Evolutionary conservation across 306 rosid genomes (phyloP), one percentile per base, ranked within the genome.

Genomic region (Elaeagnus macrophylla): DNA sequence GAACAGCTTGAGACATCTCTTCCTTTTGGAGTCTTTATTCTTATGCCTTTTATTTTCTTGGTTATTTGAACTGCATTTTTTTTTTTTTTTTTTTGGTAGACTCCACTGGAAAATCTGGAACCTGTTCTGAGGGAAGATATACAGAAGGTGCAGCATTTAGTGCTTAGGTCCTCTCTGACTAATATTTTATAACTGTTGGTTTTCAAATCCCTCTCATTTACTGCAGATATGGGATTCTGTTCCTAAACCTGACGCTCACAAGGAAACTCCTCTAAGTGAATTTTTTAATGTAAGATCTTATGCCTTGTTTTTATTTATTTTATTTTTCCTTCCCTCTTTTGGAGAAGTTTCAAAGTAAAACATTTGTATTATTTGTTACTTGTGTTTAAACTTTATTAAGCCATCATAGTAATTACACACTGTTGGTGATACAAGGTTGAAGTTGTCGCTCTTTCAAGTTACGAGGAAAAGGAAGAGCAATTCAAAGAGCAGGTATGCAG

Each of bases 221-320:
- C 11, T 64, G 72, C 84, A 93, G 99, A 93, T 87, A 77, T 93
- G 99, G 99, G 99, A 93, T 62, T 75, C 96, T 18, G 96, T 93
- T 77, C 99, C 96, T 49, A 93, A 93, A 78, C 99, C 99, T 63
- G 76, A 75, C 32, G 90, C 88, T 55, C 95, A 82, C 77, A 67
- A 63, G 67, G 95, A 88, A 51, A 88, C 99, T 60, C 96, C 95
- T n/a, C 67, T 93, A 48, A 88, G 93, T 63, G 99, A 88, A 75
- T 93, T 93, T 79, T 93, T 93, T 57, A 88, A 93, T 16, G 99
- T 88, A 71, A 61, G 73, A 58, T 57, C 53, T 48, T 59, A 7
- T 66, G 18, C 57, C 7, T 36, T 8, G 13, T 54, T 16, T 54
- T 12, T 39, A 37, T 48, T 48, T n/a, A 12, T 60, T 36, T 50